A percentile compares a stretch with the other conserved stretches of the same genome.
Evolutionary conservation across 2,329 filamentous ascomycete species (phyloP).

Genomic region (Fusarium circinatum): DNA sequence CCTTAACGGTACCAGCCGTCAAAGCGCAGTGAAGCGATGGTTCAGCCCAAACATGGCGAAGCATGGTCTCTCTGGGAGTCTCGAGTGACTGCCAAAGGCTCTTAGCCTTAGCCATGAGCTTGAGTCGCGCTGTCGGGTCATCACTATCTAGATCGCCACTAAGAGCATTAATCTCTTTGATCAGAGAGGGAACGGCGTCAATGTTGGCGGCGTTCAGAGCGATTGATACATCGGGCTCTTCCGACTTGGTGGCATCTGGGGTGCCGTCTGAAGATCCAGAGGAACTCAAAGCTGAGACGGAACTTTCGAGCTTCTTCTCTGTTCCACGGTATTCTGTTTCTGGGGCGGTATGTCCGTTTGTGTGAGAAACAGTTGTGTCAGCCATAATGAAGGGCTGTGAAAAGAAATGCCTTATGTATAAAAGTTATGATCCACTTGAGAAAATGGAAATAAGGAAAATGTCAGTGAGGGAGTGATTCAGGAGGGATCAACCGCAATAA

Average conservation of each 20-base stretch:
- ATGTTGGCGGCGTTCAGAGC: constrained; percentile 23
- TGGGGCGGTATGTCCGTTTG: not conserved
- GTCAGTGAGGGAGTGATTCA: not conserved
- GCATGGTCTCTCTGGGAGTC: constrained; percentile 60
- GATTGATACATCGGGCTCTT: constrained; percentile 13
- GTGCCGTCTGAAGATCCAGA: not conserved
- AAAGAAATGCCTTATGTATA: not conserved
- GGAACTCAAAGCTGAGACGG: not conserved
- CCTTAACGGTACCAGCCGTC: constrained; percentile 48
- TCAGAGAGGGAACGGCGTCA: constrained; percentile 16
- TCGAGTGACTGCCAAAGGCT: constrained; percentile 51
- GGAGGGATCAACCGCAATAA: not conserved
- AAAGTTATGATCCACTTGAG: not conserved
- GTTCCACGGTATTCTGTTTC: not conserved
- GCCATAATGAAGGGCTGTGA: not conserved
- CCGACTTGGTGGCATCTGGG: not conserved
- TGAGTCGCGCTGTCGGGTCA: constrained; percentile 39
- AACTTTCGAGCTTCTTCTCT: not conserved
- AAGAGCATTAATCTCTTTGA: constrained; percentile 19
- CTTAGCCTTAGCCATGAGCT: constrained; percentile 50
- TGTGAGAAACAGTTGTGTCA: not conserved
- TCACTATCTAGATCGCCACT: not conserved
- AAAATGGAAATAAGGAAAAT: not conserved
- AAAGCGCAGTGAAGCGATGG: constrained; percentile 42
- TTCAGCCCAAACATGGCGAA: constrained; percentile 58